Evolutionary conservation across 176 grass and related monocot species (phyloP).

Genomic region (Phyllostachys edulis): DNA sequence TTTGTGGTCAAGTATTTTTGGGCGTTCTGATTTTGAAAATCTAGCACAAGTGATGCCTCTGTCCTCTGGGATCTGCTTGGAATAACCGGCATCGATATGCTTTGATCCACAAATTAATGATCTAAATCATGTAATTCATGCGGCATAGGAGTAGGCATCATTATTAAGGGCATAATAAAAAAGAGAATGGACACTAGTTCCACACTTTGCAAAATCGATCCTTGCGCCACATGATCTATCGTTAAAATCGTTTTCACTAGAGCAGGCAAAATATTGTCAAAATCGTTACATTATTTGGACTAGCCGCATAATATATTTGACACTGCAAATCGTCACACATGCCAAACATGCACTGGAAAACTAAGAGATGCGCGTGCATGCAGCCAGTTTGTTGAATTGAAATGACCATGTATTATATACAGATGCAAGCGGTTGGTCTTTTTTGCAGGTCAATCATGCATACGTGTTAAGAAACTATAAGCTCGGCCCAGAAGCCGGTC

Average conservation of each 20-base stretch:
- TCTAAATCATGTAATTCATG: not conserved
- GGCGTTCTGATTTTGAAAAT: not conserved
- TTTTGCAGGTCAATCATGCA: not conserved
- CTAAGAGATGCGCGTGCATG: too few relatives aligned
- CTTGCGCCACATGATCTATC: too few relatives aligned
- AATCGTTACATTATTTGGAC: not conserved
- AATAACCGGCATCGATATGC: not conserved
- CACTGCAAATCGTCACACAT: not conserved
- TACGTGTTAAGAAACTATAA: too few relatives aligned
- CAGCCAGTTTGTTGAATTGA: too few relatives aligned
- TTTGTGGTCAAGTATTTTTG: not conserved
- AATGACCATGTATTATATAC: too few relatives aligned
- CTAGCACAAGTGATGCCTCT: not conserved
- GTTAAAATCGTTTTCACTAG: too few relatives aligned
- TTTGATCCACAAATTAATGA: not conserved
- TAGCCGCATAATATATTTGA: not conserved
- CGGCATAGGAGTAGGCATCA: too few relatives aligned
- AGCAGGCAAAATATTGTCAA: too few relatives aligned
- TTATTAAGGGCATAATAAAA: too few relatives aligned
- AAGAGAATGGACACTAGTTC: not conserved
- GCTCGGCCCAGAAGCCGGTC: too few relatives aligned
- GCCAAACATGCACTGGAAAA: not conserved
- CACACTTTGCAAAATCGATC: not conserved
- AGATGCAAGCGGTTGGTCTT: not conserved
- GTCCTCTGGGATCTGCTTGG: not conserved